These are phyloP conservation scores for Barnettozyma californica DNA, from an alignment of 805 yeast species.

Conservation along the genomic window DNA sequence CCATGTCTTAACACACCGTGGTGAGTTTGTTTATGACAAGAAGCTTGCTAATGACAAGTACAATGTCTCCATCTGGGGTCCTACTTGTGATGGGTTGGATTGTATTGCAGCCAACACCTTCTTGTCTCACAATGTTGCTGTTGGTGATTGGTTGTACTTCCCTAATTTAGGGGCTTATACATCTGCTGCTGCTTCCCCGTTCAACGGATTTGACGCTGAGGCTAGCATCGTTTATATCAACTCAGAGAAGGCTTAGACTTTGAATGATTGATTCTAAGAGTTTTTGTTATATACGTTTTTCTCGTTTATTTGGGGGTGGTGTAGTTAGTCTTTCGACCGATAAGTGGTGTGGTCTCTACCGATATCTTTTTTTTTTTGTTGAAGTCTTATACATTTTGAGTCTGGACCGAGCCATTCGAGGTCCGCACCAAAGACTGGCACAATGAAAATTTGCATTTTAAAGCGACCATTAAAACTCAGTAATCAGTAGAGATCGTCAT, in stretches of 20 bases:
- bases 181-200: slow-evolving; percentile 82
- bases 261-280: not conserved
- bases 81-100: slow-evolving; percentile 96
- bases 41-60: slow-evolving; percentile 17
- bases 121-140: slow-evolving; percentile 55
- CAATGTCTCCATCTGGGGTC: slow-evolving; percentile 88
- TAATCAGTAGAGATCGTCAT: not conserved
- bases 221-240: slow-evolving; percentile 62
- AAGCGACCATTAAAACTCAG: not conserved
- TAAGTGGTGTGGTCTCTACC: not conserved
- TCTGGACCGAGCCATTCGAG: not conserved
- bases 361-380: not conserved
- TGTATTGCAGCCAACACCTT: slow-evolving; percentile 53
- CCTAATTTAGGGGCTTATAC: slow-evolving; percentile 88
- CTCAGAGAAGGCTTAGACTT: slow-evolving; percentile 23
- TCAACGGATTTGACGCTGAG: slow-evolving; percentile 76
- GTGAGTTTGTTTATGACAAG: slow-evolving; percentile 38
- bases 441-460: not conserved
- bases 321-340: not conserved
- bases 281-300: not conserved
- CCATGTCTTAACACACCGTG: slow-evolving; percentile 53
- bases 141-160: slow-evolving; percentile 93
- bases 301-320: not conserved
- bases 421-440: not conserved
- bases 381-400: not conserved